Evolutionary conservation across 2,329 filamentous ascomycete genomes (phyloP).

Genomic region (Aspergillus amoenus): DNA sequence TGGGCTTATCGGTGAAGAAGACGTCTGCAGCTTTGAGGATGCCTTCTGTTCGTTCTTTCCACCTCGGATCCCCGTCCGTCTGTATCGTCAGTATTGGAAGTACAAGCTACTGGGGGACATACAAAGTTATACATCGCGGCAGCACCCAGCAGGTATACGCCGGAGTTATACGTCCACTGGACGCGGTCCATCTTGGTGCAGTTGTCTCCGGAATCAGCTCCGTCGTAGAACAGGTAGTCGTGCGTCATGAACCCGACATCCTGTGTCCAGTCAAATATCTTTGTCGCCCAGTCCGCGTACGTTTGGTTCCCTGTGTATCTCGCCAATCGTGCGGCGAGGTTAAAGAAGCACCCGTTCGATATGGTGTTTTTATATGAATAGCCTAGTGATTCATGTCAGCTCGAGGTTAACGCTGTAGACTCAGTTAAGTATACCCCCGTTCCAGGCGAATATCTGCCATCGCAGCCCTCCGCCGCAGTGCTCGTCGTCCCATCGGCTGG

Average conservation of each 20-base stretch:
- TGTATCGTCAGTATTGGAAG: constrained; percentile 10
- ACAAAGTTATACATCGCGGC: constrained; percentile 58
- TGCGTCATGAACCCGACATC: constrained; percentile 52
- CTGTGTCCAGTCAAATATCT: constrained; percentile 59
- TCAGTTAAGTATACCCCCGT: constrained; percentile 19
- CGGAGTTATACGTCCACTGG: constrained; percentile 60
- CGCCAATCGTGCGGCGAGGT: constrained; percentile 30
- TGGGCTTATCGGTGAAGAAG: constrained; percentile 48
- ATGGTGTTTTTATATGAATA: constrained; percentile 37
- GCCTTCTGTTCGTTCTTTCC: constrained; percentile 51
- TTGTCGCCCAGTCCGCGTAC: constrained; percentile 64
- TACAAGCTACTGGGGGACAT: constrained; percentile 17
- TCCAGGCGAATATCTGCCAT: constrained; percentile 37
- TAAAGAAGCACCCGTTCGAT: constrained; percentile 34
- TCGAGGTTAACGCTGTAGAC: background rate
- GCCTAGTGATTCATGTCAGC: background rate
- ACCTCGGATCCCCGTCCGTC: constrained; percentile 47
- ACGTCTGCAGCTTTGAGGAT: constrained; percentile 56
- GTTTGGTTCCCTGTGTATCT: constrained; percentile 33
- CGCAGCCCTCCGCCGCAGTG: constrained; percentile 69
- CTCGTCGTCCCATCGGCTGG: constrained; percentile 64
- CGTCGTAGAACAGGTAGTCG: constrained; percentile 56
- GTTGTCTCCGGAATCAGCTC: constrained; percentile 51
- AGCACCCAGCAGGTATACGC: constrained; percentile 55
- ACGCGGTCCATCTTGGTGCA: constrained; percentile 54